Percentiles rank a stretch among this genome's conserved stretches.
phyloP scores from a whole-genome alignment of 1,284 basidiomycete species.

The Psilocybe mexicana region DNA sequence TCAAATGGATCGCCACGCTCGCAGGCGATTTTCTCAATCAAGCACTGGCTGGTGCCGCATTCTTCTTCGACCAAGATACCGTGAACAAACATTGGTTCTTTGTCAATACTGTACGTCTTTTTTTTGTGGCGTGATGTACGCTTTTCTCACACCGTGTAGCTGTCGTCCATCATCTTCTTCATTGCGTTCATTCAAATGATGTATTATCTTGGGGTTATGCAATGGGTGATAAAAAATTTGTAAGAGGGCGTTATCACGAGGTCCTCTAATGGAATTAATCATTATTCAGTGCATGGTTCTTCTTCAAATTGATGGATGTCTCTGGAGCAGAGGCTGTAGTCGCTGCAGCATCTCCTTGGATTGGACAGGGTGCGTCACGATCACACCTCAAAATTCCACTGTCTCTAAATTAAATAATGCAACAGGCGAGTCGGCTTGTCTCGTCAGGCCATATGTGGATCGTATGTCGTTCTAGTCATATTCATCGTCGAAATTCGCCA shows the following conservation, averaged over 20 bases:
- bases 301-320: slow-evolving; percentile 86
- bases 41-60: slow-evolving; percentile 63
- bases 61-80: slow-evolving; percentile 75
- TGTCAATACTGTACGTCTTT: slow-evolving; percentile 62
- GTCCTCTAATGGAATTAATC: slow-evolving; percentile 3
- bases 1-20: slow-evolving; percentile 78
- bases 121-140: background rate
- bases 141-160: slow-evolving; percentile 35
- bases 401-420: background rate
- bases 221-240: slow-evolving; percentile 85
- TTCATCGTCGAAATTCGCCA: background rate
- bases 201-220: slow-evolving; percentile 87
- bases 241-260: slow-evolving; percentile 33
- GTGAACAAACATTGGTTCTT: slow-evolving; percentile 77
- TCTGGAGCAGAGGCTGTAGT: slow-evolving; percentile 92
- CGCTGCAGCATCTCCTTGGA: slow-evolving; percentile 88
- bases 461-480: slow-evolving; percentile 29
- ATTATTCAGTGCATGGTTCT: slow-evolving; percentile 77
- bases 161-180: slow-evolving; percentile 83
- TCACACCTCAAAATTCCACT: background rate
- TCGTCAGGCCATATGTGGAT: slow-evolving; percentile 85
- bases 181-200: slow-evolving; percentile 86
- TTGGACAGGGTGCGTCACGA: slow-evolving; percentile 59
- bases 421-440: slow-evolving; percentile 78
- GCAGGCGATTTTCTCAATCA: slow-evolving; percentile 72